These are phyloP conservation scores for Delitschia confertaspora DNA, from an alignment of 495 filamentous ascomycete species.

Conservation along the genomic window DNA sequence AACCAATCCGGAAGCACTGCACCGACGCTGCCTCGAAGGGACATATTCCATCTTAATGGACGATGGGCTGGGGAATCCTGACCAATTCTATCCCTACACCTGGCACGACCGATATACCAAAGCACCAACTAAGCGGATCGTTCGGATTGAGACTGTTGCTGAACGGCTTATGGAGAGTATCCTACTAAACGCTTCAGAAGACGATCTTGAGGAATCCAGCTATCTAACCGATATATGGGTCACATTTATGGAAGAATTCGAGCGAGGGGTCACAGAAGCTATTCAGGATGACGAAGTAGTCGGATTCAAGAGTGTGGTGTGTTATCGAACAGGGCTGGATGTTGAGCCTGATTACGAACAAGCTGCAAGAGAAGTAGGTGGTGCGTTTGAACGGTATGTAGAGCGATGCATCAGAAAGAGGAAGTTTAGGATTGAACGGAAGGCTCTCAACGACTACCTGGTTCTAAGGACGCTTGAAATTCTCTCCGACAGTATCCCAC, in stretches of 20 bases:
- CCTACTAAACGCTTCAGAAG: constrained; percentile 29
- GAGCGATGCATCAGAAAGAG: constrained; percentile 22
- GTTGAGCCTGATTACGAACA: constrained; percentile 34
- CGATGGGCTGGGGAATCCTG: constrained; percentile 55
- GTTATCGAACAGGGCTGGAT: constrained; percentile 71
- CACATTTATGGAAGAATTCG: constrained; percentile 41
- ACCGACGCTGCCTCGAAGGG: constrained; percentile 57
- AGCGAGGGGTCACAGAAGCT: constrained; percentile 41
- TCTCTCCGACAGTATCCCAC: constrained; percentile 37
- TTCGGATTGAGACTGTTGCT: constrained; percentile 74
- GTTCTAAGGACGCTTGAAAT: constrained; percentile 43
- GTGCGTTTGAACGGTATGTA: constrained; percentile 28
- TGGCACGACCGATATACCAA: constrained; percentile 65
- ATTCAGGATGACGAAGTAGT: constrained; percentile 60
- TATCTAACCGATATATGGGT: constrained; percentile 31
- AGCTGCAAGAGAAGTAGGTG: constrained; percentile 19
- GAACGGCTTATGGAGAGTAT: constrained; percentile 49
- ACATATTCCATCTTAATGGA: constrained; percentile 73
- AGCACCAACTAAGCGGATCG: constrained; percentile 61
- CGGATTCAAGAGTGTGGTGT: constrained; percentile 79
- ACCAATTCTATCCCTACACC: constrained; percentile 49
- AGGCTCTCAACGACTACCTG: constrained; percentile 55
- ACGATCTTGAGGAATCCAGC: constrained; percentile 23
- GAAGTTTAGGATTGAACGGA: constrained; percentile 51
- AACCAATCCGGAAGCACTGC: constrained; percentile 49